Percentiles rank a stretch among this genome's conserved stretches.
These are phyloP conservation scores for Yarrowia porcina DNA, from an alignment of 805 yeast species.

Conservation along the genomic window DNA sequence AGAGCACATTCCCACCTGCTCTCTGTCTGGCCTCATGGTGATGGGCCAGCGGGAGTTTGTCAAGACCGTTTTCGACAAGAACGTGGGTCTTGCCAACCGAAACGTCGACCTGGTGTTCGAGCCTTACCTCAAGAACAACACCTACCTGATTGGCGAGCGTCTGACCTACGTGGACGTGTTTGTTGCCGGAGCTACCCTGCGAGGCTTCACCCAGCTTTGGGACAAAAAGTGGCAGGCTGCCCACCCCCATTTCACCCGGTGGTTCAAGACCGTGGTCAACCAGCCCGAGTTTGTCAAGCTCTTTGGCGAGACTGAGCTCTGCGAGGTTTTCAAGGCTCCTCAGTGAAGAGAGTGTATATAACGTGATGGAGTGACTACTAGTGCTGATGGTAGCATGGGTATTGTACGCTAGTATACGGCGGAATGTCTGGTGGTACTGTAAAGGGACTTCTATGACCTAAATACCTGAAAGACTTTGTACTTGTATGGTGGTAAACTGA, in stretches of 20 bases:
- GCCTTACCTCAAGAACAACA: constrained; percentile 54
- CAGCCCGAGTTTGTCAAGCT: constrained; percentile 49
- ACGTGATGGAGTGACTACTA: neutral
- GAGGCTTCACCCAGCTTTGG: constrained; percentile 58
- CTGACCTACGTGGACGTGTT: constrained; percentile 63
- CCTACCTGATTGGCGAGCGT: constrained; percentile 70
- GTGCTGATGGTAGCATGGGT: no score
- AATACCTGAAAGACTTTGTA: no score
- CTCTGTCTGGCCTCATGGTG: constrained; percentile 55
- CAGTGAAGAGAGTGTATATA: neutral
- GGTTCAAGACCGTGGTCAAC: constrained; percentile 57
- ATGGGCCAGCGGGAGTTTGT: constrained; percentile 69
- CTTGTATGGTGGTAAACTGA: no score
- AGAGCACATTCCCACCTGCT: constrained; percentile 54
- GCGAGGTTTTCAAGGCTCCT: constrained; percentile 7
- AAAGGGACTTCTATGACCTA: no score
- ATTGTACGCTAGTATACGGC: neutral
- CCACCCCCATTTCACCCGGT: constrained; percentile 63
- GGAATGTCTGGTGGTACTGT: no score
- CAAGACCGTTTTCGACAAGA: constrained; percentile 61
- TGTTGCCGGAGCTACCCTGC: constrained; percentile 47
- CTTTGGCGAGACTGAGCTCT: constrained; percentile 41
- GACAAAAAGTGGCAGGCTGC: constrained; percentile 62
- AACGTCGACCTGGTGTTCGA: constrained; percentile 49
- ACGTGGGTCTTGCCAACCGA: constrained; percentile 33